phyloP scores from a whole-genome alignment of 495 filamentous ascomycete genomes.

The Penicillium canescens region DNA sequence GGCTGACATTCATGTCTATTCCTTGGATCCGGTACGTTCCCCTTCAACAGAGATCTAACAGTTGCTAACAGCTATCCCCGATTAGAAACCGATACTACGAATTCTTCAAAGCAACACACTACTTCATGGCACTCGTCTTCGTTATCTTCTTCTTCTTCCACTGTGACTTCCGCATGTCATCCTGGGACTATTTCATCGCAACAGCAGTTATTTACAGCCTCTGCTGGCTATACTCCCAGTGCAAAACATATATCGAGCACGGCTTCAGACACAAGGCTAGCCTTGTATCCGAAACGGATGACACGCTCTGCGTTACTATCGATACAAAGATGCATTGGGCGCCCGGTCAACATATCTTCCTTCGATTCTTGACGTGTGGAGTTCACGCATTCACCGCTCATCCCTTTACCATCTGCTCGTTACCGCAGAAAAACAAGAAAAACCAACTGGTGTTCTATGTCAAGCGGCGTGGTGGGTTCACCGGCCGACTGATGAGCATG shows the following conservation, averaged over 20 bases:
- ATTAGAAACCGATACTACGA: conserved; percentile 56
- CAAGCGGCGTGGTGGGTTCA: conserved; percentile 32
- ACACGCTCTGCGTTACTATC: conserved; percentile 40
- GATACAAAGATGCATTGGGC: conserved; percentile 39
- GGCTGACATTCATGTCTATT: conserved; percentile 52
- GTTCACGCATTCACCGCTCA: conserved; percentile 37
- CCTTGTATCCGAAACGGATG: conserved; percentile 35
- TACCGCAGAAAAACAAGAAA: conserved; percentile 19
- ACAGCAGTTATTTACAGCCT: conserved; percentile 46
- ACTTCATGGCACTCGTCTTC: conserved; percentile 52
- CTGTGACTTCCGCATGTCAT: conserved; percentile 54
- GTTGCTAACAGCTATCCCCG: not conserved
- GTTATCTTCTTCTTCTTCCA: conserved; percentile 59
- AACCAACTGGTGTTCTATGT: conserved; percentile 31
- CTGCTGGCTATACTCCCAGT: conserved; percentile 41
- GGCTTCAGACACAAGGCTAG: conserved; percentile 40
- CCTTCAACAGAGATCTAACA: not conserved
- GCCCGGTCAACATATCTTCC: conserved; percentile 45
- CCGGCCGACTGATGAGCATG: conserved; percentile 27
- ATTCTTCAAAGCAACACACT: conserved; percentile 59
- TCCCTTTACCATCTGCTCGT: conserved; percentile 48
- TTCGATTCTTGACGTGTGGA: conserved; percentile 38
- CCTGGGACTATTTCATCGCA: conserved; percentile 59
- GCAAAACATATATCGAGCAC: conserved; percentile 44
- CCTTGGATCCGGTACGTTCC: conserved; percentile 45